phyloP scores from a whole-genome alignment of 352 stramenopile species.

The Albugo candida region DNA sequence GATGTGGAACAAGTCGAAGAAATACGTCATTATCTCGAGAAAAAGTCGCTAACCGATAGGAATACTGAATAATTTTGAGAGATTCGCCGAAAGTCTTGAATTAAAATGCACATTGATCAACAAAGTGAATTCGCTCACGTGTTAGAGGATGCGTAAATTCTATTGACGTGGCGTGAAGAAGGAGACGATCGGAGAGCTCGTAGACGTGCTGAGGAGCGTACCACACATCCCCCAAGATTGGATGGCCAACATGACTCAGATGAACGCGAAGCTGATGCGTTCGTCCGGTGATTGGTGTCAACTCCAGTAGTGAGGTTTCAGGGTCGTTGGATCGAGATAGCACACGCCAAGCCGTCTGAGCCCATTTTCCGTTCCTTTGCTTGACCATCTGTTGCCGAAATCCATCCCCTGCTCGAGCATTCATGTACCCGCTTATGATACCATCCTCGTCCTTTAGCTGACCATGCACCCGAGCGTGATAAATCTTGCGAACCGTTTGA shows the following conservation, averaged over 20 bases:
- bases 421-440: not conserved
- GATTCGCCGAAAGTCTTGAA: constrained; percentile 10
- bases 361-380: not conserved
- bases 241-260: constrained; percentile 78
- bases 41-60: constrained; percentile 1
- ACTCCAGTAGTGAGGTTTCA: constrained; percentile 26
- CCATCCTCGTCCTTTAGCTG: constrained; percentile 8
- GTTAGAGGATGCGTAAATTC: constrained; percentile 26
- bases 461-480: constrained; percentile 29
- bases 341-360: constrained; percentile 14
- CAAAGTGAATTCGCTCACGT: constrained; percentile 14
- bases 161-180: constrained; percentile 24
- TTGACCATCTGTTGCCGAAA: not conserved
- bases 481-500: constrained; percentile 31
- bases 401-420: not conserved
- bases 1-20: constrained; percentile 59
- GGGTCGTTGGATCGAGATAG: constrained; percentile 7
- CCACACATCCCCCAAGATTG: constrained; percentile 83
- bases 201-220: constrained; percentile 44
- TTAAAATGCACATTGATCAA: constrained; percentile 14
- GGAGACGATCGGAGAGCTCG: constrained; percentile 19
- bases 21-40: constrained; percentile 50
- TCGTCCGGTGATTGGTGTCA: constrained; percentile 60
- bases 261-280: constrained; percentile 93
- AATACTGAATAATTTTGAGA: constrained; percentile 1